Evolutionary conservation across 1,284 basidiomycete genomes (phyloP), one percentile per base, ranked within the genome.

Genomic region (Hemileia vastatrix): DNA sequence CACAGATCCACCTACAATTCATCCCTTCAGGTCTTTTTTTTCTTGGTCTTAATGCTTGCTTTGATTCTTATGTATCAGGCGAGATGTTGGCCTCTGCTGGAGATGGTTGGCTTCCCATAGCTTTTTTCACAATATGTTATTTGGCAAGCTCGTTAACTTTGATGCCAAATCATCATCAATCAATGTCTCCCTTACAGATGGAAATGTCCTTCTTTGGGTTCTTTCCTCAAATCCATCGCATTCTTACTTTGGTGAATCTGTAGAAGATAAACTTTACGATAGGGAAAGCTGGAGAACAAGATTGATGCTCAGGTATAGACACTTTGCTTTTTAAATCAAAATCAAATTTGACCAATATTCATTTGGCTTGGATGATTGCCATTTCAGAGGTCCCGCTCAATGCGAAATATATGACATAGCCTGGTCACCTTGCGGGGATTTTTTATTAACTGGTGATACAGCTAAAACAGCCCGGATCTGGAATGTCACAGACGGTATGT

Each of bases 361-460:
- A n/a, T 32, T 36, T 43, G n/a, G n/a, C n/a, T n/a, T n/a, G n/a
- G n/a, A n/a, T n/a, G n/a, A 49, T 50, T 51, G 5, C 33, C 24
- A 51, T 33, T 53, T 31, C 58, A 61, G 58, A 15, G 58, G 58
- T 21, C 58, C 58, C 21, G 50, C 58, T 6, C 67, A 68, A 45
- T 57, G 66, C 82, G 92, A 97, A 76, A 90, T 98, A 9, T 97
- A 98, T 76, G 94, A 98, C 76, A 80, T 98, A 50, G 90, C 92
- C 0, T 98, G 94, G 94, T 92, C 90, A 67, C 95, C 95, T 0
- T 86, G 88, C 23, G 91, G 93, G 51, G 89, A 94, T 69, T 93
- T 89, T 67, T 83, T 99, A 64, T 83, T 97, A 55, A 87, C 91
- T 11, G 94, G 94, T 6, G 93, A 90, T 70, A 97, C 94, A 3